Base-by-base conservation (phyloP, 495 filamentous ascomycete genomes). In the Ascobolus immersus region DNA sequence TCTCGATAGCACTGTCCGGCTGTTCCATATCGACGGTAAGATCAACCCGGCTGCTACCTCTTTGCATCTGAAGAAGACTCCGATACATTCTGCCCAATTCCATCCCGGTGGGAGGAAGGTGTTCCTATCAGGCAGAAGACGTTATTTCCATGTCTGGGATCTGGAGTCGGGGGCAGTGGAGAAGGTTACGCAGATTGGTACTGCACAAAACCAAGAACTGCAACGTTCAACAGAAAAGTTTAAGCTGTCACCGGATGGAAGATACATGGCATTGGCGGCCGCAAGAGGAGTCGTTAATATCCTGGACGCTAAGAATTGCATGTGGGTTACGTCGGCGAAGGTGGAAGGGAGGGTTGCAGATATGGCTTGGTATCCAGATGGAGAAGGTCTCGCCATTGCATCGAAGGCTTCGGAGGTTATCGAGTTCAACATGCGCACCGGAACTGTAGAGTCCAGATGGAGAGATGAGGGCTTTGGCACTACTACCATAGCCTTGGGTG, bases 141-240 rank as follows among this genome's bases (percentile, higher is more conserved):
- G 73, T 39, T 94, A 86, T 52, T 91, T 92, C 56, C 86, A 94
- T 55, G 70, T 68, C 43, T 96, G 86, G 86, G 71, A 93, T 48
- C 60, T 96, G 3, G 52, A 69, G 25, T 67, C 74, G 5, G 89
- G 86, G 15, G 58, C 57, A 15, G 63, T 94, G 19, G 73, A 82
- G 48, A 90, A 90, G 38, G 55, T 78, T 15, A 57, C 64, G 12
- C 61, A 69, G 33, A 62, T 94, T 27, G 76, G 79, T 43, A 80
- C 77, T 29, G 76, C 89, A 33, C 68, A 73, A 37, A 62, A 71
- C 35, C 76, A 82, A 50, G n/a, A 15, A 9, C 39, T 41, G 11
- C 86, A 93, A 48, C 72, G 64, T 30, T 76, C 66, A 33, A 92
- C 92, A 79, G 89, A 93, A 51, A 59, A 60, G 24, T 82, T 96